phyloP scores from a whole-genome alignment of 208 protist genomes.

The Acanthamoeba lenticulata region DNA sequence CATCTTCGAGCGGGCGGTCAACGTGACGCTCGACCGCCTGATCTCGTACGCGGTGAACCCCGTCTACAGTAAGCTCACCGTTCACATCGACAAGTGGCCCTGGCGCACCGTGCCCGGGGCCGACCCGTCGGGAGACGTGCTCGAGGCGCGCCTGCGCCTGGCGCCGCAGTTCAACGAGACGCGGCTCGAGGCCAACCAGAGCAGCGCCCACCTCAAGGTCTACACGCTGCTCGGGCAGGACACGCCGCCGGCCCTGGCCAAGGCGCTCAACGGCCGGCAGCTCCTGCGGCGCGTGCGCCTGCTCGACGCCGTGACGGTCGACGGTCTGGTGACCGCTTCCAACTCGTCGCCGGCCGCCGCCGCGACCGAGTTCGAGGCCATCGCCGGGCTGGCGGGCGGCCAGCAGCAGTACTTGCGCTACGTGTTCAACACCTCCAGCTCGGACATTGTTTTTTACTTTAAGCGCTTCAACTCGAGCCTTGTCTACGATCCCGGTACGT shows the following conservation, averaged over 20 bases:
- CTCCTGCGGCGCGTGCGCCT: background rate
- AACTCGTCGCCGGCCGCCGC: background rate
- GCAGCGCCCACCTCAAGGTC: too few relatives aligned
- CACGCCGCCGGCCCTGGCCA: background rate
- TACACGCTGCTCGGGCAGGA: background rate
- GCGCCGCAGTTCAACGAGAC: background rate
- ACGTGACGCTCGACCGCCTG: background rate
- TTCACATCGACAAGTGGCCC: background rate
- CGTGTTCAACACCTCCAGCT: background rate
- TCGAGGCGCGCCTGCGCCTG: background rate
- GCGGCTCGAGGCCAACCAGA: background rate
- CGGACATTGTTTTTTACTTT: background rate
- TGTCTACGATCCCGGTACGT: background rate
- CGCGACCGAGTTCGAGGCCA: background rate
- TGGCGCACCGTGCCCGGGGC: background rate
- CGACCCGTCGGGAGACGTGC: background rate
- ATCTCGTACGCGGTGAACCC: background rate
- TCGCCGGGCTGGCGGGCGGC: too few relatives aligned
- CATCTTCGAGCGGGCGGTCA: background rate
- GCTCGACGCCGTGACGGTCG: background rate
- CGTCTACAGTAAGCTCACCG: background rate
- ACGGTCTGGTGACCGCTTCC: background rate
- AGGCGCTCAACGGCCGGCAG: background rate
- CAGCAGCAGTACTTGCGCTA: too few relatives aligned
- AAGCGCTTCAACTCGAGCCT: background rate